Base-by-base conservation (phyloP, 768 basidiomycete species). In the Sporobolomyces roseus region DNA sequence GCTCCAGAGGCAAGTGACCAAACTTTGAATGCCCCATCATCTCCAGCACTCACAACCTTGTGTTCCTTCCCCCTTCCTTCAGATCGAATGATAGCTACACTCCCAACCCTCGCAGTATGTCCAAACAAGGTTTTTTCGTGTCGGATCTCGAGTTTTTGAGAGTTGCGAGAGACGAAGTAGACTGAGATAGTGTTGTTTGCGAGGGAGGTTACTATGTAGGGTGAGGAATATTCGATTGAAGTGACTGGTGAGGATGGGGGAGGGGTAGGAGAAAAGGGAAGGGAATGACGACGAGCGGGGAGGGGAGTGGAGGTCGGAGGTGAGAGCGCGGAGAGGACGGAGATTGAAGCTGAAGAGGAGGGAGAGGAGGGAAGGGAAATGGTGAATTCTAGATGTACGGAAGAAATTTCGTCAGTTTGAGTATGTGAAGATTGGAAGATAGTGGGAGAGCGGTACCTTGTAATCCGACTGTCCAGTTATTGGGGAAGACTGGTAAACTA, bases 121-220 rank as follows among this genome's bases (percentile, higher is more conserved):
- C 70, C 70, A 36, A 67, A 72, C 12, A 72, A 60, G 4, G 70
- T 67, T 5, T 63, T 53, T n/a, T 59, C 59, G 41, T 65, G 53
- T 32, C 45, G 29, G 23, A 60, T 60, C 58, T 46, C 58, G 17
- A 45, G 9, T 30, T 29, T 29, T 45, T 41, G 51, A 54, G 19
- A 49, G 59, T 33, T 2, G 3, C 27, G 33, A 5, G 55, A 21
- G 19, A 72, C 55, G 38, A 64, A 51, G 43, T 53, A 72, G 2
- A 72, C 66, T 51, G 65, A 48, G 38, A 72, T 41, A 7, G 63
- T 65, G 43, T 72, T 72, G 63, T 72, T 66, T 2, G 33, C 17
- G 3, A 59, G 53, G 0, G 48, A 49, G 7, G 66, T 63, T n/a
- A 68, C 66, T 41, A 72, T 56, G 36, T 53, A 72, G 0, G 66